Conservation (phyloP, 2,329 filamentous ascomycete species). For the Penicillium aurantiogriseum region DNA sequence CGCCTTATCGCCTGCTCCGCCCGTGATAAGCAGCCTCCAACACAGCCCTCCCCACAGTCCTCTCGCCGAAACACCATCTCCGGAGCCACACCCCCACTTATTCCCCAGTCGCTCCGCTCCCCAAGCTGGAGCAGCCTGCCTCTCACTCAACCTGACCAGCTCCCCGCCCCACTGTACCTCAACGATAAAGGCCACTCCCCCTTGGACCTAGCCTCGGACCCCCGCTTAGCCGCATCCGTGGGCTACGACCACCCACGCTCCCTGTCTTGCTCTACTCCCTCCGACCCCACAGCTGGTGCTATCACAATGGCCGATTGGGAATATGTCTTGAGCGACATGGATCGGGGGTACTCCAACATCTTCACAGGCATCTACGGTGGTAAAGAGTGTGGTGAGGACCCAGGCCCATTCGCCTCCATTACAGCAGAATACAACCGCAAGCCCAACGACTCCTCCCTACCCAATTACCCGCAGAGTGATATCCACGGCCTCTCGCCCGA, state of each 20-base stretch:
- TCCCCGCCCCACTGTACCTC: conserved; percentile 15
- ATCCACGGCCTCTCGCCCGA: conserved; percentile 41
- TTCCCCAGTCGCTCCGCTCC: conserved; percentile 31
- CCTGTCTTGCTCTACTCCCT: conserved; percentile 47
- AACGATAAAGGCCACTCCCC: conserved; percentile 19
- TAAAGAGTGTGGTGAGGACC: conserved; percentile 40
- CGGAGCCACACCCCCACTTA: conserved; percentile 28
- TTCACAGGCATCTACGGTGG: conserved; percentile 54
- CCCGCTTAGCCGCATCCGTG: conserved; percentile 50
- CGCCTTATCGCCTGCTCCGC: conserved; percentile 29
- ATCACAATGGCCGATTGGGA: conserved; percentile 76
- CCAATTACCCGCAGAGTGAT: conserved; percentile 24
- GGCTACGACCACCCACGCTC: conserved; percentile 29
- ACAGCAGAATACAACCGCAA: conserved; percentile 34
- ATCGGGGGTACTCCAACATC: conserved; percentile 77
- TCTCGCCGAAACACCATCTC: conserved; percentile 37
- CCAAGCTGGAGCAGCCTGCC: conserved; percentile 33
- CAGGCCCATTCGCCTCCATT: conserved; percentile 37
- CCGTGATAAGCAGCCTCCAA: conserved; percentile 20
- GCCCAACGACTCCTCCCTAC: conserved; percentile 19
- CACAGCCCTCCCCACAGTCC: conserved; percentile 18
- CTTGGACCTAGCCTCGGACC: conserved; percentile 21
- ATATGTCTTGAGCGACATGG: conserved; percentile 72
- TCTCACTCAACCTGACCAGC: conserved; percentile 21
- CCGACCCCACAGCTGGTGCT: conserved; percentile 32